A percentile compares a stretch with the other conserved stretches of the same genome.
These are phyloP conservation scores for Ceratorhiza oryzae-sativae DNA, from an alignment of 1,284 basidiomycete species.

Conservation along the genomic window DNA sequence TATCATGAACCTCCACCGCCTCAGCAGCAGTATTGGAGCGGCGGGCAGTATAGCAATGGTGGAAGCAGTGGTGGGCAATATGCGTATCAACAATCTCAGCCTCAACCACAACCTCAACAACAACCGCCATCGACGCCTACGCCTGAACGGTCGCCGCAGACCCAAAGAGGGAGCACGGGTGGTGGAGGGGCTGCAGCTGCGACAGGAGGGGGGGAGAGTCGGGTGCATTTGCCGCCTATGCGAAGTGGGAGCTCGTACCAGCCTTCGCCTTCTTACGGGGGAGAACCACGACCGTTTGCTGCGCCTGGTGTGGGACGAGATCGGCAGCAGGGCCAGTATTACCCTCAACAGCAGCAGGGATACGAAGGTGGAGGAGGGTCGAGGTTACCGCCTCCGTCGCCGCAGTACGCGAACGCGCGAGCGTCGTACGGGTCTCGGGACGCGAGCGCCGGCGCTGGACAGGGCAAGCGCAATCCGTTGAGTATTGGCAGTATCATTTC, in stretches of 20 bases:
- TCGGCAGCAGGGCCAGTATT: background rate
- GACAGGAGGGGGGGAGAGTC: background rate
- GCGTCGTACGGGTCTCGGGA: conserved; percentile 49
- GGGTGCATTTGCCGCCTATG: conserved; percentile 42
- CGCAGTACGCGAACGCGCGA: conserved; percentile 17
- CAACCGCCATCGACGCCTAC: conserved; percentile 12
- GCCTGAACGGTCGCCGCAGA: conserved; percentile 33
- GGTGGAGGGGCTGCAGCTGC: background rate
- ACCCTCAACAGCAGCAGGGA: background rate
- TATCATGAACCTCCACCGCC: conserved; percentile 36
- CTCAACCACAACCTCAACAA: conserved; percentile 4
- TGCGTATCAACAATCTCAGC: background rate
- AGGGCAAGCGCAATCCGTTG: conserved; percentile 68
- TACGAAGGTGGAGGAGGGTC: background rate
- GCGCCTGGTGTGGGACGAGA: conserved; percentile 27
- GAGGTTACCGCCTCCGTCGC: conserved; percentile 32
- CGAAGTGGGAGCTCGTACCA: conserved; percentile 8
- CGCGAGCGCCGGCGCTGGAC: conserved; percentile 44
- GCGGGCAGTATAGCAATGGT: conserved; percentile 1
- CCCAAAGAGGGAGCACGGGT: background rate
- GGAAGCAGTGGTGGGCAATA: background rate
- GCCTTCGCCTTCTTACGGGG: conserved; percentile 2
- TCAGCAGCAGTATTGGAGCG: conserved; percentile 29
- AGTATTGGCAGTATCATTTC: conserved; percentile 77
- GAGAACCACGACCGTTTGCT: conserved; percentile 24